phyloP scores from a whole-genome alignment of 2,329 filamentous ascomycete species.

The Neoarthrinium moseri region DNA sequence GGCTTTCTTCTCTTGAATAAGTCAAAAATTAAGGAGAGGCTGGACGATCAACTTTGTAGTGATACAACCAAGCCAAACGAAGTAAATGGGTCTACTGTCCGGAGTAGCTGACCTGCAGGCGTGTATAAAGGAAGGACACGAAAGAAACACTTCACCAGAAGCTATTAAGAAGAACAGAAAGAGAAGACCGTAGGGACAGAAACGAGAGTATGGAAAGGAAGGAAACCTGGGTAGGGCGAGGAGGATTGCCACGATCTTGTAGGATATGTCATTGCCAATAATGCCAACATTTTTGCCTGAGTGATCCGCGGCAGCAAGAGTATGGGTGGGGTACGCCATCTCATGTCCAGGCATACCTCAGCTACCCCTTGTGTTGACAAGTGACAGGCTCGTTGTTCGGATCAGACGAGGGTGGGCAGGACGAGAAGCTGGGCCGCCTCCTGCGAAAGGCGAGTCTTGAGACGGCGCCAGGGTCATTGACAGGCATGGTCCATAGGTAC shows the following conservation, averaged over 20 bases:
- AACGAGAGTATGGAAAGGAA: slow-evolving; percentile 1
- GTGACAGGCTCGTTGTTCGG: slow-evolving; percentile 1
- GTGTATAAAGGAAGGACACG: slow-evolving; percentile 7
- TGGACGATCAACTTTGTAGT: background rate
- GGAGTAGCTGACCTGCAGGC: slow-evolving; percentile 12
- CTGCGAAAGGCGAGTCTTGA: too few relatives aligned
- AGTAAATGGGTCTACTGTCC: slow-evolving; percentile 5
- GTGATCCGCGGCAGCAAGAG: slow-evolving; percentile 3
- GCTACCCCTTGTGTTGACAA: background rate
- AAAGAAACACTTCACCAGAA: too few relatives aligned
- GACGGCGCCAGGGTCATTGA: background rate
- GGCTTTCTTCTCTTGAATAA: background rate
- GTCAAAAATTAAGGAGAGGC: background rate
- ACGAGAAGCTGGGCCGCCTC: too few relatives aligned
- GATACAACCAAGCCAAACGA: background rate
- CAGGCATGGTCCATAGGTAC: too few relatives aligned
- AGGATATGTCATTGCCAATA: background rate
- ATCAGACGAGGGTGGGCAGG: slow-evolving; percentile 5
- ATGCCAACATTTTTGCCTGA: slow-evolving; percentile 1
- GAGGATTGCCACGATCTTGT: background rate
- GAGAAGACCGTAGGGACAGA: background rate
- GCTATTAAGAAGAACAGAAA: slow-evolving; percentile 3
- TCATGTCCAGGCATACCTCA: background rate
- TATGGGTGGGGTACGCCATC: background rate
- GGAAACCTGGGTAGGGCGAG: background rate